A percentile compares a stretch with the other conserved stretches of the same genome.
Evolutionary conservation across 352 stramenopile species (phyloP).

Genomic region (Aphanomyces invadans): DNA sequence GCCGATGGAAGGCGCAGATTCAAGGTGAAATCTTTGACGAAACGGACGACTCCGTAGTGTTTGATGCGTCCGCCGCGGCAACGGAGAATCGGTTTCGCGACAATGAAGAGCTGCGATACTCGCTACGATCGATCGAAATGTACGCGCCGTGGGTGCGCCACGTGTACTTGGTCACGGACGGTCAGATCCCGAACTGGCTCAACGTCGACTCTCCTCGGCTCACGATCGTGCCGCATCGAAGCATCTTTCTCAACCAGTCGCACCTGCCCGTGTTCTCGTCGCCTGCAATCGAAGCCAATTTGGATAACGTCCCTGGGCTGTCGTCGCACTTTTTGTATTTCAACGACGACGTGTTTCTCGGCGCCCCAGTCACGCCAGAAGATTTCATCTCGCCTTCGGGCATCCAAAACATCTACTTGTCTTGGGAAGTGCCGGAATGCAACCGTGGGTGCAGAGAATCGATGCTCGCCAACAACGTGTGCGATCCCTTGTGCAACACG

Average conservation of each 20-base stretch:
- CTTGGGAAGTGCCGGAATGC: slow-evolving; percentile 90
- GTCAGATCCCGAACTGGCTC: slow-evolving; percentile 91
- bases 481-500: slow-evolving; percentile 85
- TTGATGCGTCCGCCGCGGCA: slow-evolving; percentile 63
- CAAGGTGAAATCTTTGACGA: slow-evolving; percentile 66
- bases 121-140: slow-evolving; percentile 88
- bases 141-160: slow-evolving; percentile 93
- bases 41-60: slow-evolving; percentile 36
- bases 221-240: slow-evolving; percentile 80
- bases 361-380: slow-evolving; percentile 73
- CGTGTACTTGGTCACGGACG: slow-evolving; percentile 92
- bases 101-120: slow-evolving; percentile 92
- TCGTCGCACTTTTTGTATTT: slow-evolving; percentile 93
- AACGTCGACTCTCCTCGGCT: slow-evolving; percentile 76
- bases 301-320: slow-evolving; percentile 90
- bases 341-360: slow-evolving; percentile 95
- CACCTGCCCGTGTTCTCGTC: slow-evolving; percentile 92
- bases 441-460: slow-evolving; percentile 60
- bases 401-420: slow-evolving; percentile 88
- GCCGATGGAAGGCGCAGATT: slow-evolving; percentile 81
- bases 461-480: slow-evolving; percentile 75
- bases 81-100: slow-evolving; percentile 90
- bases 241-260: slow-evolving; percentile 86
- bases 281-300: slow-evolving; percentile 89
- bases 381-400: slow-evolving; percentile 87